A percentile compares a stretch with the other conserved stretches of the same genome.
phyloP scores from a whole-genome alignment of 495 filamentous ascomycete genomes.

The Daldinia childiae region DNA sequence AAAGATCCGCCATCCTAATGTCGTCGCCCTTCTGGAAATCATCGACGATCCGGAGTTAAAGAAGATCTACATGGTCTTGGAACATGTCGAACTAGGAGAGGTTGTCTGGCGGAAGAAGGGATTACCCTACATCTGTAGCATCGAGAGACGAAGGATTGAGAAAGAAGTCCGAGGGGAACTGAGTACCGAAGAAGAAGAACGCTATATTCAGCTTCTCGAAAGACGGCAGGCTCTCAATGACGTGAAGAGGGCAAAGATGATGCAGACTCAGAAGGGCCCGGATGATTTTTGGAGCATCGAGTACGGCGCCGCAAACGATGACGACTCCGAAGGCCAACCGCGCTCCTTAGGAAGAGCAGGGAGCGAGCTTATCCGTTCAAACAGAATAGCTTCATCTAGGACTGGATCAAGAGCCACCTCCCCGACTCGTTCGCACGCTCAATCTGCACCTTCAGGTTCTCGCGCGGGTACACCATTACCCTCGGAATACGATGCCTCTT shows the following conservation, averaged over 20 bases:
- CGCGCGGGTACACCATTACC: conserved; percentile 55
- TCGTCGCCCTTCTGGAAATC: conserved; percentile 93
- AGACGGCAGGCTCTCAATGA: conserved; percentile 67
- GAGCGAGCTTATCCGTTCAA: conserved; percentile 32
- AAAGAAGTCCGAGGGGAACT: conserved; percentile 71
- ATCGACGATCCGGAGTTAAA: conserved; percentile 95
- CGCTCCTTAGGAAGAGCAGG: conserved; percentile 49
- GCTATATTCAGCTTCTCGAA: conserved; percentile 65
- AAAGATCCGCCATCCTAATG: conserved; percentile 94
- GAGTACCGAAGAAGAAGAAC: conserved; percentile 70
- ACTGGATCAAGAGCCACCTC: conserved; percentile 55
- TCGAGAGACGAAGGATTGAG: conserved; percentile 82
- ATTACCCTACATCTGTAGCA: conserved; percentile 76
- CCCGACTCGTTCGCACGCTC: conserved; percentile 55
- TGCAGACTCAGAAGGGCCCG: conserved; percentile 52
- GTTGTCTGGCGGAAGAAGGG: conserved; percentile 92
- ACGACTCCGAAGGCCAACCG: conserved; percentile 54
- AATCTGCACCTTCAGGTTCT: conserved; percentile 56
- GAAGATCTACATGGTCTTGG: conserved; percentile 97
- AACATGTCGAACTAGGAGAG: conserved; percentile 93
- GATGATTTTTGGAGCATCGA: conserved; percentile 82
- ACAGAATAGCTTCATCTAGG: conserved; percentile 40
- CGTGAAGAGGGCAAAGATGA: conserved; percentile 58
- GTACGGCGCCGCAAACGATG: conserved; percentile 74
- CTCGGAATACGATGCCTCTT: conserved; percentile 54